These are phyloP conservation scores for Daldinia vernicosa DNA, from an alignment of 495 filamentous ascomycete species.

Conservation along the genomic window DNA sequence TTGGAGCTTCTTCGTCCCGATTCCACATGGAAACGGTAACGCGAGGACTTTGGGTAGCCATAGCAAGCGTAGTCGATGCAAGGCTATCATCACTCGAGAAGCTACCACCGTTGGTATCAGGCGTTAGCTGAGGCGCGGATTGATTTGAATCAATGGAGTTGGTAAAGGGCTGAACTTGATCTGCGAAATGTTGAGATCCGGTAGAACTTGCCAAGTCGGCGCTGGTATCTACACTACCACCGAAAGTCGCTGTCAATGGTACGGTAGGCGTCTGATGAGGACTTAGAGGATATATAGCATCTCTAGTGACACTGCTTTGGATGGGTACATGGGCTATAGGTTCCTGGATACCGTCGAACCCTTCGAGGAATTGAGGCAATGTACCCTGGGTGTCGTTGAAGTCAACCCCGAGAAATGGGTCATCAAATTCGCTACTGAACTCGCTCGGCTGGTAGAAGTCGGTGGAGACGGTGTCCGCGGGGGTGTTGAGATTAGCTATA, in stretches of 20 bases:
- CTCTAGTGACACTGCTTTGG: conserved; percentile 41
- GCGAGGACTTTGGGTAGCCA: conserved; percentile 56
- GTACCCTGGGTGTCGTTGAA: conserved; percentile 46
- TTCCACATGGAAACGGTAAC: conserved; percentile 62
- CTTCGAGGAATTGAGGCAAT: conserved; percentile 50
- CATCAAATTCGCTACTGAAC: conserved; percentile 52
- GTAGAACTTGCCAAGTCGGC: conserved; percentile 34
- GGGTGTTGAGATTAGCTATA: conserved; percentile 50
- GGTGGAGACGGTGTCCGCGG: conserved; percentile 53
- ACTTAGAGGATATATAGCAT: conserved; percentile 43
- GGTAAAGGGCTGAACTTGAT: conserved; percentile 38
- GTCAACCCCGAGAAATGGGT: conserved; percentile 54
- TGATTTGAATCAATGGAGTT: conserved; percentile 45
- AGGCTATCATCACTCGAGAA: conserved; percentile 59
- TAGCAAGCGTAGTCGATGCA: conserved; percentile 47
- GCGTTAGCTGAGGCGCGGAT: conserved; percentile 54
- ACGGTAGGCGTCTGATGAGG: conserved; percentile 46
- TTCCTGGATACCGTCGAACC: conserved; percentile 25
- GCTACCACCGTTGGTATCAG: conserved; percentile 56
- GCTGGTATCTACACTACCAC: conserved; percentile 18
- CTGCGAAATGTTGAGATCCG: conserved; percentile 14
- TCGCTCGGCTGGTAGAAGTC: conserved; percentile 56
- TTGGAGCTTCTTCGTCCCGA: conserved; percentile 44
- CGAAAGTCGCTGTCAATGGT: conserved; percentile 35
- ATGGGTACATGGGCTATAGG: conserved; percentile 40